A percentile compares a stretch with the other conserved stretches of the same genome.
Evolutionary conservation across 2,329 filamentous ascomycete species (phyloP).

Genomic region (Ceratocystiopsis sp.): DNA sequence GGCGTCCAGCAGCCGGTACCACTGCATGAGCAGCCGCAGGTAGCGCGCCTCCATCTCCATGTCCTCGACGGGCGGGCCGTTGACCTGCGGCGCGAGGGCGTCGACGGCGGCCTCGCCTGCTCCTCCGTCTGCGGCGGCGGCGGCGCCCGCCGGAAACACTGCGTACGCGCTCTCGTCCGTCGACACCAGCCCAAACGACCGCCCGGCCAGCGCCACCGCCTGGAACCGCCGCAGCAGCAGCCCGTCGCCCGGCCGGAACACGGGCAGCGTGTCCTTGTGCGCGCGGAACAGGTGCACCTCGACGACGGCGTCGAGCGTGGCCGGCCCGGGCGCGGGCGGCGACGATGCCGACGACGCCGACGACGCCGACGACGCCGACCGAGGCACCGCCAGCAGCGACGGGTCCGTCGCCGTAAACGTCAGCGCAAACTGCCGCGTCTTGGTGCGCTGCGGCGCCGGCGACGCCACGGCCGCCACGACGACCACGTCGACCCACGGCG

Average conservation of each 20-base stretch:
- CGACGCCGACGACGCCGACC: neutral
- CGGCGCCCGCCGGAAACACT: conserved; percentile 27
- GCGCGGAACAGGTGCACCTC: conserved; percentile 42
- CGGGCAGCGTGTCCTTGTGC: conserved; percentile 38
- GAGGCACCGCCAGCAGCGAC: neutral
- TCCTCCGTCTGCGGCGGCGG: neutral
- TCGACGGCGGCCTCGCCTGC: neutral
- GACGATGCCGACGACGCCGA: neutral
- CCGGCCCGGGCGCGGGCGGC: neutral
- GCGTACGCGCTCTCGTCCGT: conserved; percentile 43
- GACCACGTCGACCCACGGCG: conserved; percentile 34
- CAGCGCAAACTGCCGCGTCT: conserved; percentile 40
- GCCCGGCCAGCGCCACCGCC: conserved; percentile 33
- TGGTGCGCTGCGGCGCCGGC: conserved; percentile 32
- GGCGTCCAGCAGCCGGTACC: conserved; percentile 31
- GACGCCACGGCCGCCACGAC: conserved; percentile 24
- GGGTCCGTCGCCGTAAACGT: conserved; percentile 41
- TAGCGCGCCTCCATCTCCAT: conserved; percentile 31
- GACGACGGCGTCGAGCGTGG: conserved; percentile 28
- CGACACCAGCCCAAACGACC: conserved; percentile 38
- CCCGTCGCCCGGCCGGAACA: conserved; percentile 37
- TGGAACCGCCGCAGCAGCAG: conserved; percentile 40
- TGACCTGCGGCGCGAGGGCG: conserved; percentile 28
- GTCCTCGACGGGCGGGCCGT: conserved; percentile 42
- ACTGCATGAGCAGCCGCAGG: conserved; percentile 29